Evolutionary conservation across 2,329 filamentous ascomycete genomes (phyloP).

Genomic region (Nothomitra cinnamomea): DNA sequence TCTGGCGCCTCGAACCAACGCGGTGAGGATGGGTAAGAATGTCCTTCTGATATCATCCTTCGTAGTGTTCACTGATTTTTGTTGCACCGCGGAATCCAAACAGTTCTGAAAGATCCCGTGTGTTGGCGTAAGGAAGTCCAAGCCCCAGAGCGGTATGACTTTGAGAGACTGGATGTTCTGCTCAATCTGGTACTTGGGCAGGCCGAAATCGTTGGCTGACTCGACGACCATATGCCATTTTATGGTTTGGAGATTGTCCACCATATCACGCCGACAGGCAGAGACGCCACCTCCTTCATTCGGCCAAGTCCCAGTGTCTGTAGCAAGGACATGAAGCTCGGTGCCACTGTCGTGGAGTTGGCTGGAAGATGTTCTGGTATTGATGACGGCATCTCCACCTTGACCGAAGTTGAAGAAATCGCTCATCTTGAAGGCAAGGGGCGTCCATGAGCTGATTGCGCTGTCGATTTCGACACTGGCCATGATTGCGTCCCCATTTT

Average conservation of each 20-base stretch:
- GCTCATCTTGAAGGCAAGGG: conserved; percentile 23
- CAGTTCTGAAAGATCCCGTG: conserved; percentile 38
- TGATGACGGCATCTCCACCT: conserved; percentile 33
- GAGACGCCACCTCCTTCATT: conserved; percentile 37
- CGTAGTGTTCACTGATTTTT: conserved; percentile 26
- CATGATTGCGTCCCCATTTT: conserved; percentile 21
- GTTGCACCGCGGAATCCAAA: conserved; percentile 33
- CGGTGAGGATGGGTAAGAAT: conserved; percentile 35
- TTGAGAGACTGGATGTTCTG: conserved; percentile 37
- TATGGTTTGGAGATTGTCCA: conserved; percentile 35
- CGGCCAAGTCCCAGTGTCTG: conserved; percentile 35
- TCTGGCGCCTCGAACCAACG: conserved; percentile 32
- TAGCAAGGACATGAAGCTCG: conserved; percentile 29
- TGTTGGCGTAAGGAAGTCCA: conserved; percentile 34
- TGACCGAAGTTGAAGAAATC: conserved; percentile 28
- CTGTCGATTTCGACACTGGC: conserved; percentile 23
- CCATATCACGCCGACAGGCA: conserved; percentile 36
- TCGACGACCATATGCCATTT: conserved; percentile 38
- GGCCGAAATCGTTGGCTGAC: conserved; percentile 36
- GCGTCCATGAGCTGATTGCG: conserved; percentile 23
- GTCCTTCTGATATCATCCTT: conserved; percentile 32
- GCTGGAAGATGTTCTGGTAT: conserved; percentile 30
- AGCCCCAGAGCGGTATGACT: conserved; percentile 35
- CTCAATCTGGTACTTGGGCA: conserved; percentile 38
- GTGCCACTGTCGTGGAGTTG: conserved; percentile 24